A percentile compares a stretch with the other conserved stretches of the same genome.
These are phyloP conservation scores for Hysterangium stoloniferum DNA, from an alignment of 768 basidiomycete species.

Conservation along the genomic window DNA sequence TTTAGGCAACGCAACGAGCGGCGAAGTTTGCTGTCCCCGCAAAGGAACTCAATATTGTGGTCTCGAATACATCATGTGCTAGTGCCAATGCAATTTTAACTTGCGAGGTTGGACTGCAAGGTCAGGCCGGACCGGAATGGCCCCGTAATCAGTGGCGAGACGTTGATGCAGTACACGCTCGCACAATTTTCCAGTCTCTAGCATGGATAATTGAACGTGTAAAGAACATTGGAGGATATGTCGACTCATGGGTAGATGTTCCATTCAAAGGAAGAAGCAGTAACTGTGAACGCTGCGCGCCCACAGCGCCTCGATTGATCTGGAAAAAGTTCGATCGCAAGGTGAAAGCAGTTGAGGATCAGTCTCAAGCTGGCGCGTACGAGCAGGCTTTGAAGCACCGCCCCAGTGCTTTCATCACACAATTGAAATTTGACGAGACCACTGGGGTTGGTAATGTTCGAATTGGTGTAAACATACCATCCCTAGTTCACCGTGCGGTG, in stretches of 20 bases:
- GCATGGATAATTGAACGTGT: constrained; percentile 87
- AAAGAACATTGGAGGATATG: constrained; percentile 59
- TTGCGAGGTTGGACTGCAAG: constrained; percentile 63
- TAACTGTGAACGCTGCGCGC: constrained; percentile 77
- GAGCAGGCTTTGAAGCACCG: constrained; percentile 83
- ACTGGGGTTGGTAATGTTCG: constrained; percentile 61
- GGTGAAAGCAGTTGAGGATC: constrained; percentile 70
- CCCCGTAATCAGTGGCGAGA: constrained; percentile 63
- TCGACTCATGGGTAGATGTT: constrained; percentile 60
- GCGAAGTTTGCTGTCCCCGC: constrained; percentile 64
- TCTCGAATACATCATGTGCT: constrained; percentile 55
- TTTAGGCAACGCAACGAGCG: constrained; percentile 45
- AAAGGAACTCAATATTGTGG: constrained; percentile 40
- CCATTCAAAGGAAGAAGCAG: constrained; percentile 35
- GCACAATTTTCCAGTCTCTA: constrained; percentile 67
- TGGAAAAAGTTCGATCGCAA: constrained; percentile 64
- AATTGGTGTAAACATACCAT: constrained; percentile 82
- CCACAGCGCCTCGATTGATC: constrained; percentile 61
- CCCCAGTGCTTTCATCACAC: constrained; percentile 81
- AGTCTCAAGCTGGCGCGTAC: constrained; percentile 79
- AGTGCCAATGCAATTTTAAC: constrained; percentile 73
- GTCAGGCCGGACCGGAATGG: constrained; percentile 75
- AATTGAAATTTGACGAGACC: constrained; percentile 55
- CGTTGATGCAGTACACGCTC: constrained; percentile 82
- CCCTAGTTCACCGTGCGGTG: constrained; percentile 79